Conservation (phyloP, 2,329 filamentous ascomycete species). For the Juglanconis oblonga region DNA sequence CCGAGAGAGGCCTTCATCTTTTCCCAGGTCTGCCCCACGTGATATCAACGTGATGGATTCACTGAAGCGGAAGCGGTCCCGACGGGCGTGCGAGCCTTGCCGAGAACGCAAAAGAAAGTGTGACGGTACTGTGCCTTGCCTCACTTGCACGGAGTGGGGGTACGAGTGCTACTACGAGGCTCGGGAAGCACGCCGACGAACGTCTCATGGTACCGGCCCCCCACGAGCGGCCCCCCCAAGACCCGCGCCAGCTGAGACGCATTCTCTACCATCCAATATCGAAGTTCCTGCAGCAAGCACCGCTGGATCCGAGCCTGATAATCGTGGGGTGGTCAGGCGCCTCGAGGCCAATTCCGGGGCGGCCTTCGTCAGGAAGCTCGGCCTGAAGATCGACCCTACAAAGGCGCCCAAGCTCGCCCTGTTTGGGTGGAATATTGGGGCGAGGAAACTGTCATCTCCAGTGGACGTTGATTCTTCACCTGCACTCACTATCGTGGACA, state of each 20-base stretch:
- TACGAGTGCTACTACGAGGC: slow-evolving; percentile 47
- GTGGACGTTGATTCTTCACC: slow-evolving; percentile 23
- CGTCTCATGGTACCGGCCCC: background rate
- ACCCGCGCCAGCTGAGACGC: background rate
- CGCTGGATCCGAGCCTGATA: slow-evolving; percentile 18
- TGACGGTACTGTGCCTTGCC: slow-evolving; percentile 50
- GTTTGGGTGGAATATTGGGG: slow-evolving; percentile 53
- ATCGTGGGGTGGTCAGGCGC: slow-evolving; percentile 33
- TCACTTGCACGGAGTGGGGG: slow-evolving; percentile 50
- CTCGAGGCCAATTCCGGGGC: slow-evolving; percentile 57
- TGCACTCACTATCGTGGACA: slow-evolving; percentile 37
- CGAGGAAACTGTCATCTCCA: slow-evolving; percentile 24
- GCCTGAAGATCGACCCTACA: slow-evolving; percentile 49
- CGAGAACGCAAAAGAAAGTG: slow-evolving; percentile 56
- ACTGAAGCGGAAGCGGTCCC: slow-evolving; percentile 35
- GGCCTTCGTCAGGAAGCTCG: slow-evolving; percentile 52
- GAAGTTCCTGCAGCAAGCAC: background rate
- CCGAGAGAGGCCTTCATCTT: background rate
- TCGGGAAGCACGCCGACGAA: slow-evolving; percentile 23
- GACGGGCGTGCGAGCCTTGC: slow-evolving; percentile 48
- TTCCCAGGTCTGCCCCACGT: background rate
- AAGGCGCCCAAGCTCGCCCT: slow-evolving; percentile 51
- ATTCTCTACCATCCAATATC: background rate
- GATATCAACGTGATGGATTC: background rate
- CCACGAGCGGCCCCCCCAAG: slow-evolving; percentile 5